Evolutionary conservation across 2,329 filamentous ascomycete genomes (phyloP).

Genomic region (Lasiodiplodia sp.): DNA sequence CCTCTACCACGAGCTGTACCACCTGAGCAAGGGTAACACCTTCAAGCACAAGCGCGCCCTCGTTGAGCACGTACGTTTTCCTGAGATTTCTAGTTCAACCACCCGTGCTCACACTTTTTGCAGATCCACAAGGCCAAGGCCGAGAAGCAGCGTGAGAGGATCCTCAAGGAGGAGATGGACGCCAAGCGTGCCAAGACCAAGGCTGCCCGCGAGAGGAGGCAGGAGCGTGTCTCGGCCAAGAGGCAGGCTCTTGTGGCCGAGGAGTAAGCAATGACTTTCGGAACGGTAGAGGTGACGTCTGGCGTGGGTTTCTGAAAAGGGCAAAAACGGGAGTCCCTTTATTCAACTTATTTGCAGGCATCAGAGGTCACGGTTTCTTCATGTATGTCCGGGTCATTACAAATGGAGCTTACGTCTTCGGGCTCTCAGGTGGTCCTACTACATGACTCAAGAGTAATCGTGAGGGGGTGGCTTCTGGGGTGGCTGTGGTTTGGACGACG

Average conservation of each 20-base stretch:
- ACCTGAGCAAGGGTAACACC: slow-evolving; percentile 99
- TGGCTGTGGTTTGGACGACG: slow-evolving; percentile 13
- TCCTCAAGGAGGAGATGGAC: slow-evolving; percentile 99
- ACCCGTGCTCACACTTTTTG: slow-evolving; percentile 41
- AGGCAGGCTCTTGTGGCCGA: slow-evolving; percentile 81
- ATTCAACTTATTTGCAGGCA: slow-evolving; percentile 43
- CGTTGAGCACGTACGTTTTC: slow-evolving; percentile 94
- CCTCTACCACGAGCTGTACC: slow-evolving; percentile 99
- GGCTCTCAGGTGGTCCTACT: slow-evolving; percentile 24
- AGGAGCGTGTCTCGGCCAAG: slow-evolving; percentile 91
- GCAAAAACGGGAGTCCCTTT: slow-evolving; percentile 45
- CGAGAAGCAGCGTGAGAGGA: slow-evolving; percentile 95
- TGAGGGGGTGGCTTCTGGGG: slow-evolving; percentile 17
- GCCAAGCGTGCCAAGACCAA: slow-evolving; percentile 99
- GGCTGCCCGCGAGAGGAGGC: slow-evolving; percentile 98
- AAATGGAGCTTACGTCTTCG: slow-evolving; percentile 36
- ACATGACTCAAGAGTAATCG: slow-evolving; percentile 18
- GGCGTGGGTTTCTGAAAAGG: slow-evolving; percentile 52
- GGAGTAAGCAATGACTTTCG: slow-evolving; percentile 37
- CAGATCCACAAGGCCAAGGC: slow-evolving; percentile 99
- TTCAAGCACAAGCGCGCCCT: slow-evolving; percentile 99
- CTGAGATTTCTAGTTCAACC: slow-evolving; percentile 43
- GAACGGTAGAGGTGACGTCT: slow-evolving; percentile 46
- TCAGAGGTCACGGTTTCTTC: slow-evolving; percentile 52
- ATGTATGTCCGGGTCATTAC: slow-evolving; percentile 51